Percentiles rank a stretch among this genome's conserved stretches.
phyloP scores from a whole-genome alignment of 495 filamentous ascomycete genomes.

The Daldinia concentrica region DNA sequence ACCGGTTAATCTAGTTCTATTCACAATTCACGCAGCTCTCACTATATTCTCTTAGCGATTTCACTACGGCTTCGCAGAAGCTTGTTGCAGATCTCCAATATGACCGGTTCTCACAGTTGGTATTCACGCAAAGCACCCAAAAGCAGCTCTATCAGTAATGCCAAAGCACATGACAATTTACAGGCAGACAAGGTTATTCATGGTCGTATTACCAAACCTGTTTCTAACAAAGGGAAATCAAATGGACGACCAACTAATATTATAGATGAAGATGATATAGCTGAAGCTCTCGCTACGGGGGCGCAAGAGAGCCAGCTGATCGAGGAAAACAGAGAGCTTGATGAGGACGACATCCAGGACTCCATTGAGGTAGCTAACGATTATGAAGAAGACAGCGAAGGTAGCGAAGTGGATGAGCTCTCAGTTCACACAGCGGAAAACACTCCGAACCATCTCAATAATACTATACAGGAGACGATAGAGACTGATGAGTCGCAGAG shows the following conservation, averaged over 20 bases:
- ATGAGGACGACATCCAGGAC: neutral
- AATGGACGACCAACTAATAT: neutral
- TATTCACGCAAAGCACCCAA: constrained; percentile 1
- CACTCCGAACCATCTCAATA: neutral
- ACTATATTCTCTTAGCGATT: neutral
- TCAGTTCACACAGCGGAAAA: neutral
- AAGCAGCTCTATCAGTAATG: neutral
- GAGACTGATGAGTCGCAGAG: neutral
- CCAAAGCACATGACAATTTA: neutral
- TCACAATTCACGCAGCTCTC: neutral
- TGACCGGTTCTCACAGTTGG: constrained; percentile 18
- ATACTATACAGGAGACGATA: neutral
- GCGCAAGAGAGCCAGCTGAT: neutral
- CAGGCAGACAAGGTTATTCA: constrained; percentile 11
- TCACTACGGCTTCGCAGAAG: neutral
- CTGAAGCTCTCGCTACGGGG: neutral
- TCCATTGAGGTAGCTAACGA: neutral
- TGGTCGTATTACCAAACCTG: constrained; percentile 21
- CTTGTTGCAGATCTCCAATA: neutral
- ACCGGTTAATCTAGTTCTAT: neutral
- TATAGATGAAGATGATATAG: neutral
- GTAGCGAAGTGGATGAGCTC: neutral
- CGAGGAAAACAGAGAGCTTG: neutral
- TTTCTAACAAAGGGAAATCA: neutral
- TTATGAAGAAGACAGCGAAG: neutral